These are phyloP conservation scores for Sordariomycetes sp. DNA, from an alignment of 2,329 filamentous ascomycete genomes.

Conservation along the genomic window DNA sequence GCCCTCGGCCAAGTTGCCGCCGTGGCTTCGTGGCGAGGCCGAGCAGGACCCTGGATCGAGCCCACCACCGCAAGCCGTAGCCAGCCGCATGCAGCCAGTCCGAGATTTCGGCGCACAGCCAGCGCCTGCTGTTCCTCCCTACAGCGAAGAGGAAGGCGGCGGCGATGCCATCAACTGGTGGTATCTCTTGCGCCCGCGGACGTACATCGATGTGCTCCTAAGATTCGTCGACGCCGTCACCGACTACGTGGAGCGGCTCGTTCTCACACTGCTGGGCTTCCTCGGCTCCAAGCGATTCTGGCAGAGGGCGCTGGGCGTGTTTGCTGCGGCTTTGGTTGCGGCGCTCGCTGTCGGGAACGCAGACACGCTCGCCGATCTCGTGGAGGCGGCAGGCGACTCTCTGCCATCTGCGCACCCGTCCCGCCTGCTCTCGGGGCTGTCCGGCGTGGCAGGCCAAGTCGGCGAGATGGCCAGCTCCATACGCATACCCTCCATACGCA, in stretches of 20 bases:
- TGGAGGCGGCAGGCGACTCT: not conserved
- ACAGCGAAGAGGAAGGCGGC: constrained; percentile 1
- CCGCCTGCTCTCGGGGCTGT: too few species aligned
- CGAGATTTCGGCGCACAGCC: constrained; percentile 6
- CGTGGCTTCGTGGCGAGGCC: too few species aligned
- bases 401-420: too few species aligned
- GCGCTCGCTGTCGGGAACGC: not conserved
- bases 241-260: not conserved
- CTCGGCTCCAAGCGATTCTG: not conserved
- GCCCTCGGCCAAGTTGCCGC: too few species aligned
- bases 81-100: constrained; percentile 2
- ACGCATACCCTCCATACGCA: not conserved
- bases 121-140: too few species aligned
- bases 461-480: constrained; percentile 1
- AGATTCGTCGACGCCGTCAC: not conserved
- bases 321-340: not conserved
- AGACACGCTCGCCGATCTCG: not conserved
- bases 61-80: not conserved
- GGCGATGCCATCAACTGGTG: constrained; percentile 10
- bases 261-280: not conserved
- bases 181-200: constrained; percentile 19
- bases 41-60: too few species aligned
- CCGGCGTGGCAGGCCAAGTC: not conserved
- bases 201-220: constrained; percentile 15
- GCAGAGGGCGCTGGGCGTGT: not conserved